Evolutionary conservation across 2,329 filamentous ascomycete species (phyloP).

Genomic region (Chaetomium sp.): DNA sequence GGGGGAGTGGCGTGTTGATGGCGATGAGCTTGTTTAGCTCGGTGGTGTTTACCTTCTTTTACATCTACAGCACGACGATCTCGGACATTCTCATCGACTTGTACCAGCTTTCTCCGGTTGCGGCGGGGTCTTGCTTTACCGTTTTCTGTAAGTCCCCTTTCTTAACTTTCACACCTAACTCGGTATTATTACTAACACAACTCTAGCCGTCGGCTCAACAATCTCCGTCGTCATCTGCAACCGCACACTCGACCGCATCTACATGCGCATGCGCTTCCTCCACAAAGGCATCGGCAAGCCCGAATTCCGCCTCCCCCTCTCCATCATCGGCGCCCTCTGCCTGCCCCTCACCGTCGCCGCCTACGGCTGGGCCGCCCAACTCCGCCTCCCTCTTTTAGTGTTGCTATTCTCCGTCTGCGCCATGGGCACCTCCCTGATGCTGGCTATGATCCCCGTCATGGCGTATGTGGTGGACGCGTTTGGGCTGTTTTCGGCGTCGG

Average conservation of each 20-base stretch:
- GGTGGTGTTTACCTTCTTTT: constrained; percentile 46
- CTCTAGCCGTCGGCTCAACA: constrained; percentile 43
- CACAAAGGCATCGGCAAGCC: constrained; percentile 39
- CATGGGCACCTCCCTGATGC: constrained; percentile 39
- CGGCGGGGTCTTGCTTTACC: constrained; percentile 48
- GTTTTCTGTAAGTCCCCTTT: constrained; percentile 49
- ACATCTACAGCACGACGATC: constrained; percentile 48
- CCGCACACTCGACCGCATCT: constrained; percentile 45
- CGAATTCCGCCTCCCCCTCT: constrained; percentile 49
- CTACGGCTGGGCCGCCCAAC: constrained; percentile 48
- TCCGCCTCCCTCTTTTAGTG: constrained; percentile 35
- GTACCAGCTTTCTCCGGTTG: constrained; percentile 45
- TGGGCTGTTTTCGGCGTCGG: constrained; percentile 49
- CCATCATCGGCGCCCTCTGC: constrained; percentile 39
- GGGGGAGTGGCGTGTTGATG: constrained; percentile 46
- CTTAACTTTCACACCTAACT: no score
- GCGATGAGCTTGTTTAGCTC: constrained; percentile 40
- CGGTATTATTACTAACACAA: no score
- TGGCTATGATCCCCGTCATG: constrained; percentile 44
- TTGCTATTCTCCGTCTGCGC: constrained; percentile 39
- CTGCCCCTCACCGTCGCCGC: constrained; percentile 39
- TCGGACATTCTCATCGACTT: constrained; percentile 42
- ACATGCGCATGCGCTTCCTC: constrained; percentile 39
- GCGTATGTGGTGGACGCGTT: constrained; percentile 53
- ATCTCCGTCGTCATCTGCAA: constrained; percentile 46